Conservation (phyloP, 768 basidiomycete species). For the Suillus placidus region DNA sequence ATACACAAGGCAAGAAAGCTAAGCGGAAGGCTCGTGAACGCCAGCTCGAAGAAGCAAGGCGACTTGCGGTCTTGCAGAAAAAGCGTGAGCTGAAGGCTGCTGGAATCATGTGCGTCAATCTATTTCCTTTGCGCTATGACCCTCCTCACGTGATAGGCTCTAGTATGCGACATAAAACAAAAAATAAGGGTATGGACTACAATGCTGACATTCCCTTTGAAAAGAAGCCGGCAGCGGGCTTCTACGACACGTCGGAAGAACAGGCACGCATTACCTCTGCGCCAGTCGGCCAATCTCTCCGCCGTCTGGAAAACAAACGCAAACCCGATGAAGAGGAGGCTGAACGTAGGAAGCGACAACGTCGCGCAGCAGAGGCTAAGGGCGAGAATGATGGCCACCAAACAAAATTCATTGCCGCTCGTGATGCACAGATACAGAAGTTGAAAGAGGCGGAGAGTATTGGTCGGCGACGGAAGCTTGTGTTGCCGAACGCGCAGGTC, state of each 20-base stretch:
- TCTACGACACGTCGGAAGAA: slow-evolving; percentile 96
- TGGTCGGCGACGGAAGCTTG: slow-evolving; percentile 80
- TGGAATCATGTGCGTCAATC: slow-evolving; percentile 81
- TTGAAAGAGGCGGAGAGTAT: slow-evolving; percentile 97
- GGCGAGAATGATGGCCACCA: slow-evolving; percentile 65
- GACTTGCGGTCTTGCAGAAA: slow-evolving; percentile 95
- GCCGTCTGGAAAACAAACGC: slow-evolving; percentile 94
- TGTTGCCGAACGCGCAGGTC: slow-evolving; percentile 88
- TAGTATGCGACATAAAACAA: slow-evolving; percentile 91
- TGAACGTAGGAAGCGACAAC: slow-evolving; percentile 88
- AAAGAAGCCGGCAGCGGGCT: slow-evolving; percentile 92
- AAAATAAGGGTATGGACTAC: slow-evolving; percentile 99
- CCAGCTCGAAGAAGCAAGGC: slow-evolving; percentile 93
- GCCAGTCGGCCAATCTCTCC: slow-evolving; percentile 87
- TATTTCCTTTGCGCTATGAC: slow-evolving; percentile 5
- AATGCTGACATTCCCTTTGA: slow-evolving; percentile 99
- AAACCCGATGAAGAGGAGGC: slow-evolving; percentile 93
- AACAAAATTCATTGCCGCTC: slow-evolving; percentile 94
- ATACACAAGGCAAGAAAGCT: slow-evolving; percentile 99
- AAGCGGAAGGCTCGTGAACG: slow-evolving; percentile 98
- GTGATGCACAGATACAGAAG: slow-evolving; percentile 97
- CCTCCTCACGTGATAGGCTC: slow-evolving; percentile 11
- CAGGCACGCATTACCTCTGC: slow-evolving; percentile 85
- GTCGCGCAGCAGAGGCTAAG: slow-evolving; percentile 65
- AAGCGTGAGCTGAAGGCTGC: slow-evolving; percentile 97